phyloP scores from a whole-genome alignment of 306 rosid genomes.

The Castanospermum australe region DNA sequence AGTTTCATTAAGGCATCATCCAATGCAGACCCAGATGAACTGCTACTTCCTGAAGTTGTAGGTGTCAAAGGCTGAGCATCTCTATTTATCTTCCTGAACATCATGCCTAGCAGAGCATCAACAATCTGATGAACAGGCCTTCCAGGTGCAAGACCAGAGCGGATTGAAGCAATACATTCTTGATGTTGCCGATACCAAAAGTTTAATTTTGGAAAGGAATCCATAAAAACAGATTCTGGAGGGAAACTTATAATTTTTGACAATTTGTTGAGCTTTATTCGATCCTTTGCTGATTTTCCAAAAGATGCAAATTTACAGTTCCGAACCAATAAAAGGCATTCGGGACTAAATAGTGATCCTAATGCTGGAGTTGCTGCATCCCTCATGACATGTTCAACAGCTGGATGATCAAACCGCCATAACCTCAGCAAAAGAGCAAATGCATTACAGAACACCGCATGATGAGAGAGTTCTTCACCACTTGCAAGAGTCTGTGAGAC shows the following conservation, averaged over 20 bases:
- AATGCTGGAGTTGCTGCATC: slow-evolving; percentile 55
- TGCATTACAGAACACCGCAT: slow-evolving; percentile 81
- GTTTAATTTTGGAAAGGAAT: slow-evolving; percentile 79
- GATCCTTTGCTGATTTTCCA: slow-evolving; percentile 58
- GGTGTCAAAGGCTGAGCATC: slow-evolving; percentile 59
- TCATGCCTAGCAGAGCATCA: slow-evolving; percentile 70
- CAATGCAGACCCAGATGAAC: slow-evolving; percentile 54
- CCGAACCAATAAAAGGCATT: slow-evolving; percentile 78
- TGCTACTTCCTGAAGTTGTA: slow-evolving; percentile 62
- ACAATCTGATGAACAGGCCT: slow-evolving; percentile 73
- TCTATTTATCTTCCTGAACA: slow-evolving; percentile 70
- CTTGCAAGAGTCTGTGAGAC: slow-evolving; percentile 50
- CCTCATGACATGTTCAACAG: slow-evolving; percentile 63
- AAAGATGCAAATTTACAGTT: slow-evolving; percentile 55
- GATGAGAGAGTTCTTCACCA: slow-evolving; percentile 76
- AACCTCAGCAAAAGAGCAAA: slow-evolving; percentile 80
- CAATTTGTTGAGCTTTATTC: slow-evolving; percentile 49
- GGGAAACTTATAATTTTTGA: slow-evolving; percentile 53
- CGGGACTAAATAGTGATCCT: slow-evolving; percentile 74
- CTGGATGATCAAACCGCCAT: slow-evolving; percentile 86
- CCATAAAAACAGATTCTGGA: slow-evolving; percentile 56
- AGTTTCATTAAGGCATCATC: slow-evolving; percentile 69
- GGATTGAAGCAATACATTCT: slow-evolving; percentile 82
- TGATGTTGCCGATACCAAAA: slow-evolving; percentile 84
- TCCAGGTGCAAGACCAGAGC: slow-evolving; percentile 65